Base-by-base conservation (phyloP, 257 asterid species). In the Capsicum chinense region DNA sequence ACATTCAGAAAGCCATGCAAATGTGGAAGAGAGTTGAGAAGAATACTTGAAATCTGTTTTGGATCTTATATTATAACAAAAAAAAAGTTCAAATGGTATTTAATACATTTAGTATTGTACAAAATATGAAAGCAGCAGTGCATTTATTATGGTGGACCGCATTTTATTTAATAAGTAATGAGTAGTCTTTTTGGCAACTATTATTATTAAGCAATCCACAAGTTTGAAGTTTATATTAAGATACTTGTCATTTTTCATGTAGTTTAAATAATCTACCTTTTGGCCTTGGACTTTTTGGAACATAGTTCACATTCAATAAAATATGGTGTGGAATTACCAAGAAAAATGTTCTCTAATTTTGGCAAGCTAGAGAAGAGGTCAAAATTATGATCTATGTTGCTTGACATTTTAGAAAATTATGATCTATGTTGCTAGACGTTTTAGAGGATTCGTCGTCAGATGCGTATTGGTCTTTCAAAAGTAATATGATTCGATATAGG, bases 101-200 rank as follows among this genome's bases (percentile, higher is more conserved):
- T 79, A 86, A 69, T 86, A 83, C 85, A 39, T 56, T 19, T 48
- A 15, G 83, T 79, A 35, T 48, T 17, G 87, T 66, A 84, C 87
- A 50, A 80, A 44, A 50, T 81, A 57, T 14, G 79, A 44, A 62
- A 37, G 79, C 39, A 52, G 68, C 80, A 80, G 87, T 74, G 88
- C 7, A 85, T 73, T 81, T 37, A 83, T 6, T 9, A 21, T 10
- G 2, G 85, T 83, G 86, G 90, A 79, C 69, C 87, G 62, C 26
- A 48, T 3, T 39, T 47, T 26, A 79, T 86, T 86, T 69, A 60
- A 33, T 42, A 70, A 56, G 69, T 42, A 54, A 50, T 74, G 81
- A 76, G 81, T 76, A 33, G 12, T 76, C 1, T 13, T 74, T 76
- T 76, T 52, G 48, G 81, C 13, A 52, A 52, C 63, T 7, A 13